A percentile compares a stretch with the other conserved stretches of the same genome.
phyloP scores from a whole-genome alignment of 495 filamentous ascomycete genomes.

The Margaritispora aquatica region DNA sequence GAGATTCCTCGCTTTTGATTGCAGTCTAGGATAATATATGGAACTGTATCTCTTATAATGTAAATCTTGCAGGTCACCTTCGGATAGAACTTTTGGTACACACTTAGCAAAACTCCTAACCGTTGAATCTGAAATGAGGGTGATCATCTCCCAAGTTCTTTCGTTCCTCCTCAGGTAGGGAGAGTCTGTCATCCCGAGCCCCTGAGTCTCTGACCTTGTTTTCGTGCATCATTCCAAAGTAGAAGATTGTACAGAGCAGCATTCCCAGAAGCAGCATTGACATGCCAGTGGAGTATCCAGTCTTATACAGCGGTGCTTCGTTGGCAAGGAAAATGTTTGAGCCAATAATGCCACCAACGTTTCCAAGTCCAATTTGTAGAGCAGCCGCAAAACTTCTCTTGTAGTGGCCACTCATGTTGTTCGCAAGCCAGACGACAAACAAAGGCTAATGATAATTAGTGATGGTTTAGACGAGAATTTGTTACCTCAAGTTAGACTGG shows the following conservation, averaged over 20 bases:
- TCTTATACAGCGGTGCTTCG: conserved; percentile 43
- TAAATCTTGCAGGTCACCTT: neutral
- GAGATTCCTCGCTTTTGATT: neutral
- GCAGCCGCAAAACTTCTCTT: conserved; percentile 53
- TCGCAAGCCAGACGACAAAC: conserved; percentile 29
- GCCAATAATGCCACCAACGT: conserved; percentile 49
- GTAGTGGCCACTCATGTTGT: conserved; percentile 54
- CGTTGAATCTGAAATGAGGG: conserved; percentile 43
- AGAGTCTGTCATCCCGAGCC: conserved; percentile 40
- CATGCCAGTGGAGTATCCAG: conserved; percentile 30
- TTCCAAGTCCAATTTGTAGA: conserved; percentile 49
- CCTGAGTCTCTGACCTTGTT: conserved; percentile 45
- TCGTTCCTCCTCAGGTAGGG: conserved; percentile 32
- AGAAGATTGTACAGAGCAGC: conserved; percentile 2
- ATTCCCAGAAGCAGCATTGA: neutral
- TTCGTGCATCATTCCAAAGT: conserved; percentile 27
- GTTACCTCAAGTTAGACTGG: too few relatives aligned
- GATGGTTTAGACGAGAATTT: conserved; percentile 27
- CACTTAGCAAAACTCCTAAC: neutral
- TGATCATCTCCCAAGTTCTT: conserved; percentile 53
- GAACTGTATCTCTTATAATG: neutral
- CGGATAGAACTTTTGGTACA: neutral
- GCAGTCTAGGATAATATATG: neutral
- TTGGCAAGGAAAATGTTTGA: conserved; percentile 39
- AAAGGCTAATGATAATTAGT: conserved; percentile 28